Conservation (phyloP, 768 basidiomycete genomes). For the Brasilioporus rufonigricans region DNA sequence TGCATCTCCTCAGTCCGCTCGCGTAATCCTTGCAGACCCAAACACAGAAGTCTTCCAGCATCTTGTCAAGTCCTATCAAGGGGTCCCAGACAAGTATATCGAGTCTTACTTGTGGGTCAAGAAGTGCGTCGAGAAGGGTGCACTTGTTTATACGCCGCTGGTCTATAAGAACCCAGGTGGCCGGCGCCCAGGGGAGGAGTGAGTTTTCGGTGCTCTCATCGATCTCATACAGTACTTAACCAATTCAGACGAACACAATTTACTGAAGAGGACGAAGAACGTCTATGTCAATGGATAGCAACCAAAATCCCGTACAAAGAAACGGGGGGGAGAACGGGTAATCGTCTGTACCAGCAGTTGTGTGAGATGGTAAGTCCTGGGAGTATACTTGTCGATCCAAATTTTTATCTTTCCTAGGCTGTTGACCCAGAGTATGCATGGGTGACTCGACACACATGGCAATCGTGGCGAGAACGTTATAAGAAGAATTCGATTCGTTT, state of each 20-base stretch:
- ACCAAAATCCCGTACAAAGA: conserved; percentile 81
- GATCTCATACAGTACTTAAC: not conserved
- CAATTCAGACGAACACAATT: conserved; percentile 68
- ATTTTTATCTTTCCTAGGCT: conserved; percentile 37
- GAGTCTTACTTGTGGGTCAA: conserved; percentile 85
- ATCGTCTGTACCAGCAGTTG: conserved; percentile 79
- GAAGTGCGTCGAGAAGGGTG: conserved; percentile 71
- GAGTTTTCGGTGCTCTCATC: conserved; percentile 20
- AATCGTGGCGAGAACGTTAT: conserved; percentile 87
- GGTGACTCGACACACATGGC: conserved; percentile 85
- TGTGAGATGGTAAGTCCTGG: conserved; percentile 58
- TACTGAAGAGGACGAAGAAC: conserved; percentile 71
- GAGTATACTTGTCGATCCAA: not conserved
- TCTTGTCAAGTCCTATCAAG: conserved; percentile 70
- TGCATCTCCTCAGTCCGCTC: conserved; percentile 66
- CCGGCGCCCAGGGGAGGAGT: conserved; percentile 80
- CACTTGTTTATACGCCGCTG: conserved; percentile 66
- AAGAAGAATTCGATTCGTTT: conserved; percentile 76
- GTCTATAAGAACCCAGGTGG: conserved; percentile 86
- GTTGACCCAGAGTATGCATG: conserved; percentile 71
- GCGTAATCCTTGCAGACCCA: conserved; percentile 77
- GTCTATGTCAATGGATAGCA: conserved; percentile 77
- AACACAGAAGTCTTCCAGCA: conserved; percentile 74
- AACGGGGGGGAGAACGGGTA: conserved; percentile 78
- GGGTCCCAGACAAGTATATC: conserved; percentile 67